Base-by-base conservation (phyloP, 371 early-diverging fungal species). In the Lichtheimia ramosa region DNA sequence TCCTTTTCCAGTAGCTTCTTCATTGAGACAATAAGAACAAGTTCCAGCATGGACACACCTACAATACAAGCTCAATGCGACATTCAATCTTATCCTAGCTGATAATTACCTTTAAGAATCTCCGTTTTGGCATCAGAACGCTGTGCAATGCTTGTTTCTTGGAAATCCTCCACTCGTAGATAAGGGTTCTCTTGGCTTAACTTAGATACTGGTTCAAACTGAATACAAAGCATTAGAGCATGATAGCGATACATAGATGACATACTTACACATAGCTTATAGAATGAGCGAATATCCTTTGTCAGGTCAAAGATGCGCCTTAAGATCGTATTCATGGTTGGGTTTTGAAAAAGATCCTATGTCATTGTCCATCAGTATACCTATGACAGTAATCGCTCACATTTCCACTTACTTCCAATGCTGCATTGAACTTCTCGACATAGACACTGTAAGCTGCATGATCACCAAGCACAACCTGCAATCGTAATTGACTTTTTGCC, bases 21-120 rank as follows among this genome's bases (percentile, higher is more conserved):
- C 82, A 92, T 92, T 6, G 93, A 85, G 39, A 95, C 83, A 34
- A 96, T 77, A 20, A 96, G 69, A 23, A 88, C 83, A 4, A 95
- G 73, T 70, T 96, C 95, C 13, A 95, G 79, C 42, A 92, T 63
- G 0, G 95, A 89, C 18, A 94, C 66, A 7, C 79, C 88, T 87
- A 49, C 42, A 52, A 58, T 51, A 40, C 10, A 34, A 34, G 34
- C 10, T 8, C 16, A 43, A 20, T 8, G 40, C 4, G 8, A 0
- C 5, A 15, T n/a, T 42, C 0, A 6, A 23, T 10, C 34, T 8
- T 8, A 3, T 7, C 0, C 27, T 34, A 34, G 5, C 43, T 2
- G 39, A 42, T 2, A 15, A 2, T 59, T 74, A 68, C 88, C 88
- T 65, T 87, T 83, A 27, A 89, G 63, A 23, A 89, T 55, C 59